Evolutionary conservation across 2,329 filamentous ascomycete genomes (phyloP).

Genomic region (Scolecobasidium constrictum): DNA sequence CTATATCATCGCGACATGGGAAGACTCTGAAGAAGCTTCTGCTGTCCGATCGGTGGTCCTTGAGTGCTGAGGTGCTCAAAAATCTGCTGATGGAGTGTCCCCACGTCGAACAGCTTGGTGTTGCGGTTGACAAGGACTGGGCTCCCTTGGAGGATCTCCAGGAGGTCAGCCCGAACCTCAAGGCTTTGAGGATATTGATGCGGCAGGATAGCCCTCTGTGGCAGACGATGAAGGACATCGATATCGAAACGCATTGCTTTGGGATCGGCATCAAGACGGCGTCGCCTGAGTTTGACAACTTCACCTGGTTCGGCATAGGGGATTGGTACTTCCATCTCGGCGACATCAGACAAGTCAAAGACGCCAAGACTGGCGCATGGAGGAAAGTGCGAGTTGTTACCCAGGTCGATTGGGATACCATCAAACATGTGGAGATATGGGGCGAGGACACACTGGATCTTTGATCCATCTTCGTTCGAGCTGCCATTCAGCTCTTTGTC

Average conservation of each 20-base stretch:
- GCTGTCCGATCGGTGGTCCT: slow-evolving; percentile 43
- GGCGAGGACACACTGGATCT: slow-evolving; percentile 24
- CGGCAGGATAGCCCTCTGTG: slow-evolving; percentile 14
- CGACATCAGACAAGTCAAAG: slow-evolving; percentile 15
- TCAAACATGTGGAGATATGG: slow-evolving; percentile 34
- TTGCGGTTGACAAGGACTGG: slow-evolving; percentile 39
- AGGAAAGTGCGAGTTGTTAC: slow-evolving; percentile 18
- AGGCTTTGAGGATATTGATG: slow-evolving; percentile 29
- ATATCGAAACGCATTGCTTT: slow-evolving; percentile 21
- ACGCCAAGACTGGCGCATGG: slow-evolving; percentile 15
- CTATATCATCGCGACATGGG: slow-evolving; percentile 40
- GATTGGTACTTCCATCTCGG: slow-evolving; percentile 27
- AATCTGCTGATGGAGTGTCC: slow-evolving; percentile 44
- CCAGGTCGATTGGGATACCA: slow-evolving; percentile 22
- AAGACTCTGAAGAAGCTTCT: slow-evolving; percentile 44
- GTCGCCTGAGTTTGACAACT: slow-evolving; percentile 20
- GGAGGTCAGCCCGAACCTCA: slow-evolving; percentile 26
- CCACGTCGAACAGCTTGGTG: slow-evolving; percentile 46
- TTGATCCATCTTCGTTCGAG: too few species aligned
- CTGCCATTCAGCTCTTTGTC: too few species aligned
- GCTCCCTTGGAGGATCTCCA: slow-evolving; percentile 25
- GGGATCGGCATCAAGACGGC: slow-evolving; percentile 23
- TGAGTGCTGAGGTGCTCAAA: slow-evolving; percentile 37
- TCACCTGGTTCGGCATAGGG: slow-evolving; percentile 30
- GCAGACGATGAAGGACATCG: slow-evolving; percentile 15